phyloP scores from a whole-genome alignment of 345 rosid genomes.

The Citropsis articulata region DNA sequence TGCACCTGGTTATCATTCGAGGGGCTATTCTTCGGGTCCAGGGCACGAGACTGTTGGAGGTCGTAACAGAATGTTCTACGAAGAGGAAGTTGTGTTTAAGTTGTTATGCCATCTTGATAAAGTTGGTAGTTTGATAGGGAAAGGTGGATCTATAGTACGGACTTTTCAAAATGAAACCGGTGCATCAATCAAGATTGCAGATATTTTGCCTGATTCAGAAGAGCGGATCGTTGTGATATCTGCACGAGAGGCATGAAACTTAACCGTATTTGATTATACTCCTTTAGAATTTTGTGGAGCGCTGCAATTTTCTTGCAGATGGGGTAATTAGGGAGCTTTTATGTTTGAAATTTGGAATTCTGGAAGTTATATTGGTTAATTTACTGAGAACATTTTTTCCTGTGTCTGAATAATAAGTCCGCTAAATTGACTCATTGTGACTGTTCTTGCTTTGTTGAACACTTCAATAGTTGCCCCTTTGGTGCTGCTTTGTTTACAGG shows the following conservation, averaged over 20 bases:
- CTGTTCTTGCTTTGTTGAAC: not conserved
- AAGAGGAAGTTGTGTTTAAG: constrained; percentile 63
- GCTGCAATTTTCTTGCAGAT: constrained; percentile 17
- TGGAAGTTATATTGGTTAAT: not conserved
- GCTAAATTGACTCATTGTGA: not conserved
- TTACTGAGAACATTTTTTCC: not conserved
- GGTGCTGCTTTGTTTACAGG: not conserved
- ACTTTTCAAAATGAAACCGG: constrained; percentile 72
- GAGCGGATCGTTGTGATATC: constrained; percentile 68
- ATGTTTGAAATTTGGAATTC: not conserved
- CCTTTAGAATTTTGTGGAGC: constrained; percentile 20
- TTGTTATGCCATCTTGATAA: constrained; percentile 67
- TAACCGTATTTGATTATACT: constrained; percentile 14
- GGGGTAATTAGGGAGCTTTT: constrained; percentile 19
- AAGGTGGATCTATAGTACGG: constrained; percentile 64
- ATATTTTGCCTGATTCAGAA: constrained; percentile 54
- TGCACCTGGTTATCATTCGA: constrained; percentile 46
- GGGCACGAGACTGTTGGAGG: constrained; percentile 49
- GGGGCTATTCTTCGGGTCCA: constrained; percentile 54
- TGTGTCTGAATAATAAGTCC: not conserved
- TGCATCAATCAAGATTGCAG: constrained; percentile 63
- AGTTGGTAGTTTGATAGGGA: constrained; percentile 81
- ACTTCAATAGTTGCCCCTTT: not conserved
- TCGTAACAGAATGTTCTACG: constrained; percentile 46
- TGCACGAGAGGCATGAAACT: constrained; percentile 66